phyloP scores from a whole-genome alignment of 805 yeast species.

The Candida berthetii region DNA sequence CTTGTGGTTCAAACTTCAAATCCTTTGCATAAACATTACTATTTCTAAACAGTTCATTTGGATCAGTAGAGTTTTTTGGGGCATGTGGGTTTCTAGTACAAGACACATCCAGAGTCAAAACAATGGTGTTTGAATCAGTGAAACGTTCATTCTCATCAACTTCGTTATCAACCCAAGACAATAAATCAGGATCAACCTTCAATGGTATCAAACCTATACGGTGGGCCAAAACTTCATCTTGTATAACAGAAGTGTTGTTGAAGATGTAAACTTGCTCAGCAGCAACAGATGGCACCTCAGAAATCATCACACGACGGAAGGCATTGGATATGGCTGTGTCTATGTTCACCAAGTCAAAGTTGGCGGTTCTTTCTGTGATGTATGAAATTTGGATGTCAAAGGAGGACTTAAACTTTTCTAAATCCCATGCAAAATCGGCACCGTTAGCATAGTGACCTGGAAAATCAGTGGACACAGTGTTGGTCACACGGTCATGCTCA shows the following conservation, averaged over 20 bases:
- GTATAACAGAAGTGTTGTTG: constrained; percentile 94
- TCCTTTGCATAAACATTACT: constrained; percentile 86
- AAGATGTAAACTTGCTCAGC: constrained; percentile 86
- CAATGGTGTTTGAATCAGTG: constrained; percentile 87
- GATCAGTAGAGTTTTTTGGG: constrained; percentile 69
- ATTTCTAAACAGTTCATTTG: constrained; percentile 77
- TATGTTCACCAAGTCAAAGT: constrained; percentile 79
- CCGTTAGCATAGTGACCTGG: constrained; percentile 72
- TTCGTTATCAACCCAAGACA: constrained; percentile 73
- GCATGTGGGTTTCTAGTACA: constrained; percentile 88
- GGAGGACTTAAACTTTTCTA: constrained; percentile 66
- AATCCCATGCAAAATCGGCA: constrained; percentile 73
- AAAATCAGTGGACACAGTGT: constrained; percentile 84
- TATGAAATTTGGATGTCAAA: constrained; percentile 65
- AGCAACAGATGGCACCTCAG: constrained; percentile 95
- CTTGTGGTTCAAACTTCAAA: constrained; percentile 87
- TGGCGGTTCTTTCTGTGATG: constrained; percentile 63
- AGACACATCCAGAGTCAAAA: constrained; percentile 69
- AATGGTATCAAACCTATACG: constrained; percentile 91
- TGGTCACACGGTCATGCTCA: constrained; percentile 86
- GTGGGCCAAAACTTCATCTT: constrained; percentile 95
- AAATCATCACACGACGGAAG: constrained; percentile 91
- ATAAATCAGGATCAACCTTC: constrained; percentile 82
- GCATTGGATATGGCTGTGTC: constrained; percentile 96
- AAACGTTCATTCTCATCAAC: constrained; percentile 63